phyloP scores from a whole-genome alignment of 169 alveolate species.

The Plasmodium malariae region DNA sequence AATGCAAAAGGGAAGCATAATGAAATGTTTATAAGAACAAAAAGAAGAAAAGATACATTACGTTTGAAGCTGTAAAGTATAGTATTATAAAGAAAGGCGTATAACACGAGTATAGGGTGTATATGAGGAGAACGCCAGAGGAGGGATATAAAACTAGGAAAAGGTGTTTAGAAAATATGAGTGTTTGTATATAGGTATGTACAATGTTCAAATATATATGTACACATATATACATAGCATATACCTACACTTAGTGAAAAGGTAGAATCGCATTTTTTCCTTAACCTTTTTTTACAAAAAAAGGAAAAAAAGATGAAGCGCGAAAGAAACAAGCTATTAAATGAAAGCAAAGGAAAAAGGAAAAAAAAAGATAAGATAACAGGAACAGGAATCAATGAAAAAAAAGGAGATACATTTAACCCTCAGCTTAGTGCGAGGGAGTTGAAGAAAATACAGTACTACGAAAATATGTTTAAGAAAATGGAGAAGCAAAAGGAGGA shows the following conservation, averaged over 20 bases:
- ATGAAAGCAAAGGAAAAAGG: conserved; percentile 25
- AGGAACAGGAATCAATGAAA: conserved; percentile 41
- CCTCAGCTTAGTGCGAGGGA: conserved; percentile 15
- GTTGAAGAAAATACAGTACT: conserved; percentile 40
- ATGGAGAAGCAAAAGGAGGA: conserved; percentile 76
- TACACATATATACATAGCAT: neutral
- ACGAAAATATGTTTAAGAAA: conserved; percentile 85
- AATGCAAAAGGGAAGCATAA: neutral
- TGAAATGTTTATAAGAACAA: neutral
- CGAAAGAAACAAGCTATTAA: neutral
- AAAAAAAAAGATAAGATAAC: conserved; percentile 18
- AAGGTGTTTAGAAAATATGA: too few species aligned
- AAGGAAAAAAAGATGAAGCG: conserved; percentile 8
- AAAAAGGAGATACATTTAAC: neutral
- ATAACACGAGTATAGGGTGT: too few species aligned
- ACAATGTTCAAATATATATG: too few species aligned
- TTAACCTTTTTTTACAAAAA: neutral
- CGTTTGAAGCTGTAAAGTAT: neutral
- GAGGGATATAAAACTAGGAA: too few species aligned
- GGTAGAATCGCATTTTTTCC: too few species aligned
- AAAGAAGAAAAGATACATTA: neutral
- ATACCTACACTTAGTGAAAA: neutral
- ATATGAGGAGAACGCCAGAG: too few species aligned
- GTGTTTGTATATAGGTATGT: too few species aligned
- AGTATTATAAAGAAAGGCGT: too few species aligned